Conservation (phyloP, 768 basidiomycete species). For the Pleurotus tuoliensis region DNA sequence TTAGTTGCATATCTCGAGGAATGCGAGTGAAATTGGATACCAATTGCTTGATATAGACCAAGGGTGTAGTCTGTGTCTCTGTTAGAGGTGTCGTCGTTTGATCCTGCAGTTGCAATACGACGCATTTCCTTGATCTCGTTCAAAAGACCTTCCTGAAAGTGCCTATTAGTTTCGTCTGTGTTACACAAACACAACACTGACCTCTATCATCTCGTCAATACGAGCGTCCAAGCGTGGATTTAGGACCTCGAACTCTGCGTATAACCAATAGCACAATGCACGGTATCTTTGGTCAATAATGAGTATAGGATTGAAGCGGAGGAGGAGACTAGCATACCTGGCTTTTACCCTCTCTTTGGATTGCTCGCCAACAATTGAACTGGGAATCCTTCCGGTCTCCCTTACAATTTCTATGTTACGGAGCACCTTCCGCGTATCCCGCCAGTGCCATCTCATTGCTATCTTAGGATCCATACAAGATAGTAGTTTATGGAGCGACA, state of each 20-base stretch:
- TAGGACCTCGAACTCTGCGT: constrained; percentile 62
- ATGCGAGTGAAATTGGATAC: constrained; percentile 30
- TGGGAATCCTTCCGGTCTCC: constrained; percentile 60
- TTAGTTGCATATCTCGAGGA: neutral
- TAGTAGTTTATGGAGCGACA: constrained; percentile 66
- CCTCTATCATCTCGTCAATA: constrained; percentile 88
- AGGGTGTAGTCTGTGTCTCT: constrained; percentile 56
- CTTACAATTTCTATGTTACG: constrained; percentile 76
- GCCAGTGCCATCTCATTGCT: constrained; percentile 93
- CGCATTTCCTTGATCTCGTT: constrained; percentile 67
- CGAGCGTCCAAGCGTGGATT: constrained; percentile 69
- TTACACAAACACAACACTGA: constrained; percentile 25
- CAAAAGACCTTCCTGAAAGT: constrained; percentile 66
- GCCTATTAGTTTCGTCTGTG: too few species aligned
- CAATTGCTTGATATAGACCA: constrained; percentile 94
- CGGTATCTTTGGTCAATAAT: constrained; percentile 53
- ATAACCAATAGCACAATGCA: constrained; percentile 89
- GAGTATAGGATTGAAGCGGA: neutral
- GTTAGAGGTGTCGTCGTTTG: neutral
- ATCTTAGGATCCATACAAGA: constrained; percentile 64
- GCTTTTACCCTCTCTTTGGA: constrained; percentile 39
- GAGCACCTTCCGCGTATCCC: constrained; percentile 86
- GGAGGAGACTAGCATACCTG: constrained; percentile 36
- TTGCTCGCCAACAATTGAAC: constrained; percentile 67
- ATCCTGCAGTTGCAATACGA: constrained; percentile 21